These are phyloP conservation scores for Trametes polyzona DNA, from an alignment of 1,284 basidiomycete genomes.

Conservation along the genomic window DNA sequence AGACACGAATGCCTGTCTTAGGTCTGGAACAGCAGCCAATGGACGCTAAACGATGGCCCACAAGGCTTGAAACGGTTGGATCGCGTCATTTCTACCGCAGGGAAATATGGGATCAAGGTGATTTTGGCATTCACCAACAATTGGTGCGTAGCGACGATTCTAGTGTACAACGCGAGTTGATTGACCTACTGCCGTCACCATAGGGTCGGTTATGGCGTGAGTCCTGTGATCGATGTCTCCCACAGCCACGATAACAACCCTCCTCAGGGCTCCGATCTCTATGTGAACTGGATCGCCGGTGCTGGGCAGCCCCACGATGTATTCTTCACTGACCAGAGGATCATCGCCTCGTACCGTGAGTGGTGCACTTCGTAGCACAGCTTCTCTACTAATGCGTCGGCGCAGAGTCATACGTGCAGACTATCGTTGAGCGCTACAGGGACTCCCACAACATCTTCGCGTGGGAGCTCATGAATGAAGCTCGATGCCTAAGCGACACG, in stretches of 20 bases:
- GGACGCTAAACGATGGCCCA: conserved; percentile 59
- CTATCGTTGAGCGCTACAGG: conserved; percentile 60
- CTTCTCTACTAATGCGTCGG: background rate
- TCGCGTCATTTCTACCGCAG: conserved; percentile 59
- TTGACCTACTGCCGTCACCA: background rate
- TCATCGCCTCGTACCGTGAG: conserved; percentile 55
- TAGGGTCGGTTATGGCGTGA: conserved; percentile 42
- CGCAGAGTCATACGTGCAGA: conserved; percentile 55
- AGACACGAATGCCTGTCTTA: conserved; percentile 17
- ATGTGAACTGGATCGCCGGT: conserved; percentile 56
- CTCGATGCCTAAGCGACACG: conserved; percentile 55
- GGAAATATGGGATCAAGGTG: conserved; percentile 61
- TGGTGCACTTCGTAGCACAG: background rate
- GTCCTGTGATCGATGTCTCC: background rate
- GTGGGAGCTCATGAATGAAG: conserved; percentile 65
- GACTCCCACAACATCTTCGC: conserved; percentile 55
- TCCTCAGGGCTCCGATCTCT: conserved; percentile 47
- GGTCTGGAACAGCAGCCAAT: conserved; percentile 55
- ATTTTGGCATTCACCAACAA: conserved; percentile 73
- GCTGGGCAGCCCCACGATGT: conserved; percentile 49
- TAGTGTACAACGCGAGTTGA: background rate
- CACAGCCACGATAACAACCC: background rate
- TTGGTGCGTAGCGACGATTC: conserved; percentile 48
- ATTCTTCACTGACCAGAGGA: conserved; percentile 54
- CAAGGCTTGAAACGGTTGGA: conserved; percentile 74